Evolutionary conservation across 2,329 filamentous ascomycete species (phyloP).

Genomic region (Achaetomium macrosporum): DNA sequence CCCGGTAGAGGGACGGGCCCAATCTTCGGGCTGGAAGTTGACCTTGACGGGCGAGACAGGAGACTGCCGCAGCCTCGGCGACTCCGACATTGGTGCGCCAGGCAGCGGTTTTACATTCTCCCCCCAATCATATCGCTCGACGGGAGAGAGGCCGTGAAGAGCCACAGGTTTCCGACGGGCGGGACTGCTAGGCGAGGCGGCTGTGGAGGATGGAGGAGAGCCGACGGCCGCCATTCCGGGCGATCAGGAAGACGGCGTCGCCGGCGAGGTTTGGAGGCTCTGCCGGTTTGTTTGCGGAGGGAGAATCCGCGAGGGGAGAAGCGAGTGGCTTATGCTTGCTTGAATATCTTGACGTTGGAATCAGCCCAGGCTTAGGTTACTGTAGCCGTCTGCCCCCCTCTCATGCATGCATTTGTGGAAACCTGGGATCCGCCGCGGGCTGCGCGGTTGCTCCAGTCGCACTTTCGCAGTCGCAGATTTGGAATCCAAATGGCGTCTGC

Average conservation of each 20-base stretch:
- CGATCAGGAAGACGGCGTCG: slow-evolving; percentile 10
- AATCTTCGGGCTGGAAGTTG: slow-evolving; percentile 48
- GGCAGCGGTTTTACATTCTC: slow-evolving; percentile 30
- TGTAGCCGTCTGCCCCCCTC: not conserved
- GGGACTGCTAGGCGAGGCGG: slow-evolving; percentile 25
- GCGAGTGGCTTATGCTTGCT: not conserved
- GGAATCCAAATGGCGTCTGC: not conserved
- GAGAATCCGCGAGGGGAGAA: not conserved
- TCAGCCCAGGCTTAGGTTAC: not conserved
- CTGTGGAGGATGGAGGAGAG: slow-evolving; percentile 23
- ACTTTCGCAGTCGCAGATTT: not conserved
- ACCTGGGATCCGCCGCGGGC: slow-evolving; percentile 2
- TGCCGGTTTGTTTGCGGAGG: slow-evolving; percentile 5
- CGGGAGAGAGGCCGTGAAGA: slow-evolving; percentile 29
- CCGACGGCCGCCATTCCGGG: slow-evolving; percentile 31
- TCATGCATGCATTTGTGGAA: slow-evolving; percentile 9
- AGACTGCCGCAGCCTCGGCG: slow-evolving; percentile 43
- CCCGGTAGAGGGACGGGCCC: slow-evolving; percentile 46
- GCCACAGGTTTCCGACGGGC: slow-evolving; percentile 34
- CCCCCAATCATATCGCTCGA: slow-evolving; percentile 30
- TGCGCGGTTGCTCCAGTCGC: not conserved
- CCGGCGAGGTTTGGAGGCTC: slow-evolving; percentile 11
- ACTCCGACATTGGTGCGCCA: slow-evolving; percentile 28
- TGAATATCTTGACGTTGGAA: not conserved
- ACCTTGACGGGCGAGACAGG: slow-evolving; percentile 53